Conservation (phyloP, 768 basidiomycete species). For the Tulasnella sp. region DNA sequence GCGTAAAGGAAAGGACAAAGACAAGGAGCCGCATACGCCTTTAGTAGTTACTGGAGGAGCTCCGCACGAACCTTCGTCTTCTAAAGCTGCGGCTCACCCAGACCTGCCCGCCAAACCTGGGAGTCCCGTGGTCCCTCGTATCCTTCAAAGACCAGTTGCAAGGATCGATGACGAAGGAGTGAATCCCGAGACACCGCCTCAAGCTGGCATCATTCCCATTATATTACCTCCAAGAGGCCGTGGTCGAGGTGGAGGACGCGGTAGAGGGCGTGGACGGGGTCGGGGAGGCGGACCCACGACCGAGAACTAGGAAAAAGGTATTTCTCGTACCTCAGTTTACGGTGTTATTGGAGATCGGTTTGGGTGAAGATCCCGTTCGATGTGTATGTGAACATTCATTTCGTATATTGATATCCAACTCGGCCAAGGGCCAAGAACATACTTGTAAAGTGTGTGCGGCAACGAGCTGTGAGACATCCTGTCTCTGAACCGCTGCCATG, state of each 20-base stretch:
- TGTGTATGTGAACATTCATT: too few species aligned
- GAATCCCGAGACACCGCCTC: not conserved
- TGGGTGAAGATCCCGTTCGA: too few species aligned
- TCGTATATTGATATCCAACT: too few species aligned
- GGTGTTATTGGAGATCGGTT: too few species aligned
- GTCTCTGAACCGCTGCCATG: too few species aligned
- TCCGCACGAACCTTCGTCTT: not conserved
- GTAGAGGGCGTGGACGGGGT: slow-evolving; percentile 24
- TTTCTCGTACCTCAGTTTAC: not conserved
- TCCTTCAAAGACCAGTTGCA: slow-evolving; percentile 17
- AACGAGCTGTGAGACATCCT: too few species aligned
- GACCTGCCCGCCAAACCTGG: not conserved
- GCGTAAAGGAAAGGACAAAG: slow-evolving; percentile 22
- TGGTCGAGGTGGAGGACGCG: slow-evolving; percentile 17
- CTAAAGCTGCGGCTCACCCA: slow-evolving; percentile 17
- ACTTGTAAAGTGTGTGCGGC: too few species aligned
- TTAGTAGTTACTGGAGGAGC: not conserved
- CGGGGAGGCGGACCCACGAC: slow-evolving; percentile 16
- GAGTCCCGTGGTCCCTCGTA: not conserved
- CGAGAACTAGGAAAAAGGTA: not conserved
- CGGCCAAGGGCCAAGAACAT: too few species aligned
- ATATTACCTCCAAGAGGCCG: not conserved
- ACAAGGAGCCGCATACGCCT: slow-evolving; percentile 11
- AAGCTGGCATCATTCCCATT: slow-evolving; percentile 11
- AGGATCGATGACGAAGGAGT: slow-evolving; percentile 20